Evolutionary conservation across 179 eudicot species (phyloP), one percentile per base, ranked within the genome.

Genomic region (Carnegiea gigantea): DNA sequence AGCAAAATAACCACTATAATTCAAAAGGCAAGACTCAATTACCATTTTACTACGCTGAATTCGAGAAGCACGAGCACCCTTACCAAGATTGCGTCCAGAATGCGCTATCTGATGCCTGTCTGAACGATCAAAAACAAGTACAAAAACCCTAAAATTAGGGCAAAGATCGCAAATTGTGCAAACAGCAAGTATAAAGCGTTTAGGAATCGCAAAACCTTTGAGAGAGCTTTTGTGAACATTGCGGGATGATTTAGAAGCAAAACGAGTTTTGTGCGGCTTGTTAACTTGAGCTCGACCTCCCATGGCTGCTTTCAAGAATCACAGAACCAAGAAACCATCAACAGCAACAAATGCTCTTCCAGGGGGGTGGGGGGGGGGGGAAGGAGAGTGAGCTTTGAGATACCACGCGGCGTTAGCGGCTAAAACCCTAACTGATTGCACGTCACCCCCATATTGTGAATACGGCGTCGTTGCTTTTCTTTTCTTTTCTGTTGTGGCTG

Each of bases 191-290:
- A 53, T 53, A 9, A 28, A 64, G 44, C 43, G 46, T 36, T 70
- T 30, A 70, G 9, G 73, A 70, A 67, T 9, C 0, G 73, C 73
- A 40, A 49, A 54, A 95, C 98, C 98, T 92, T 92, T 87, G 44
- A 86, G 85, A 68, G 93, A 87, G 15, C 90, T 80, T 84, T 88
- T 96, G 88, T 96, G 99, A 62, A 90, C 68, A 71, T 92, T 90
- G 73, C 98, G 96, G 78, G 98, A 88, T 0, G 99, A 91, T 86
- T 96, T 96, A 9, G 99, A 96, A 49, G 99, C 87, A 78, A 94
- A 96, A 6, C 96, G 91, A 75, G 97, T 89, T 73, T 96, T 96
- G 43, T 96, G 99, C 7, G 95, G 43, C 83, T 96, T 94, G 82
- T 96, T 96, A 1, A 88, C 84, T 82, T 96, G 99, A 80, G 85